Percentiles rank a stretch among this genome's conserved stretches.
Evolutionary conservation across 2,329 filamentous ascomycete species (phyloP).

Genomic region (Parasarocladium wereldwijsianum): DNA sequence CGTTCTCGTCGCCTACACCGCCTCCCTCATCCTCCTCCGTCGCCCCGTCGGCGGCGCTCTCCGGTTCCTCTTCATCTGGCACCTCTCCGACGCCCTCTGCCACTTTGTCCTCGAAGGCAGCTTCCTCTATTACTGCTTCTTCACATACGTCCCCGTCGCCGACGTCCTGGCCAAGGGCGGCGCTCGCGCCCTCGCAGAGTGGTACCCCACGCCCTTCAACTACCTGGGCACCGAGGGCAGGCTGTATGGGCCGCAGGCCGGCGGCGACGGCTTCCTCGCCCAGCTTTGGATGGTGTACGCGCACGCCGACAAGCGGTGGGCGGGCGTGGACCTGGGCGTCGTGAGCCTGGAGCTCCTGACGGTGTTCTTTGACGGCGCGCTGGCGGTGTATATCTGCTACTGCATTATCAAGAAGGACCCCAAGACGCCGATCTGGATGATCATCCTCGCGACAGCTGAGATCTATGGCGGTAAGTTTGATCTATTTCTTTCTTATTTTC

Average conservation of each 20-base stretch:
- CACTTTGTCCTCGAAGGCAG: conserved; percentile 84
- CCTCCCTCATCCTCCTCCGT: conserved; percentile 18
- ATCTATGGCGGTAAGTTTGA: conserved; percentile 41
- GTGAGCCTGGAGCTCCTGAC: conserved; percentile 52
- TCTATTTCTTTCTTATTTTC: neutral
- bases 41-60: conserved; percentile 25
- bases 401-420: conserved; percentile 40
- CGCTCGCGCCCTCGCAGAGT: conserved; percentile 7
- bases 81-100: conserved; percentile 81
- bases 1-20: conserved; percentile 29
- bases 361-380: conserved; percentile 44
- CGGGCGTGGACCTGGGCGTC: conserved; percentile 44
- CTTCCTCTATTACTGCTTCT: conserved; percentile 92
- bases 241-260: conserved; percentile 43
- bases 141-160: conserved; percentile 30
- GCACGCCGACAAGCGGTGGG: conserved; percentile 49
- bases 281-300: conserved; percentile 57
- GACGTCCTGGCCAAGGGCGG: conserved; percentile 15
- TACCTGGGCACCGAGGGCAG: conserved; percentile 32
- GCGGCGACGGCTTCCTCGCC: conserved; percentile 37
- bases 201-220: conserved; percentile 34
- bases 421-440: conserved; percentile 45
- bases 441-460: conserved; percentile 50
- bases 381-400: conserved; percentile 45
- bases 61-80: conserved; percentile 84